Percentiles rank a stretch among this genome's conserved stretches.
Evolutionary conservation across 768 basidiomycete genomes (phyloP).

Genomic region (Chlorophyllum brunneum): DNA sequence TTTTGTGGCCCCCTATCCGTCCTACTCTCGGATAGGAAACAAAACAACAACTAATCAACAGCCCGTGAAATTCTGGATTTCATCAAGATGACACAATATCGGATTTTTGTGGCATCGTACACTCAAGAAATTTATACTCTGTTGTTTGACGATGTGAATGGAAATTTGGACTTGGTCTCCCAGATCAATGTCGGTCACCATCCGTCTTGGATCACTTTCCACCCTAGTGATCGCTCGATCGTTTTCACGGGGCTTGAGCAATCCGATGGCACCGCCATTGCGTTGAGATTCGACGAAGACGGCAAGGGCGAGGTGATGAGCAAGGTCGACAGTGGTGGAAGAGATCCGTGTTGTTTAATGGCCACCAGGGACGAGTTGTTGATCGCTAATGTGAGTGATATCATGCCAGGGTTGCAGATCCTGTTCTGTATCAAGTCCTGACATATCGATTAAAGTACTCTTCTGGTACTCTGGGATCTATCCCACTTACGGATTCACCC

Average conservation of each 20-base stretch:
- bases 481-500: constrained; percentile 49
- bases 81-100: constrained; percentile 33
- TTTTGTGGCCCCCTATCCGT: no score
- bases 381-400: constrained; percentile 62
- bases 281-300: constrained; percentile 51
- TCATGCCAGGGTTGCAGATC: neutral
- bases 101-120: constrained; percentile 65
- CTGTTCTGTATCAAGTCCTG: neutral
- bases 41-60: no score
- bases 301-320: constrained; percentile 51
- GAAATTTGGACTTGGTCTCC: constrained; percentile 42
- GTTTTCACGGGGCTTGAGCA: constrained; percentile 68
- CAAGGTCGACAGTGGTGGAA: constrained; percentile 49
- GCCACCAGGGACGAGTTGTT: constrained; percentile 56
- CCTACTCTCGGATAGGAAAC: no score
- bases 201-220: constrained; percentile 74
- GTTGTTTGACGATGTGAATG: constrained; percentile 49
- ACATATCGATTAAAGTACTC: constrained; percentile 49
- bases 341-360: constrained; percentile 60
- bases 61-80: no score
- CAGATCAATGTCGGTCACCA: constrained; percentile 50
- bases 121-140: constrained; percentile 60
- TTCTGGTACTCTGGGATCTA: constrained; percentile 51
- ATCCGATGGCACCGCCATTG: constrained; percentile 58
- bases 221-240: constrained; percentile 52